Conservation (phyloP, 192 early-diverging fungal species). For the Backusella tuberculispora region DNA sequence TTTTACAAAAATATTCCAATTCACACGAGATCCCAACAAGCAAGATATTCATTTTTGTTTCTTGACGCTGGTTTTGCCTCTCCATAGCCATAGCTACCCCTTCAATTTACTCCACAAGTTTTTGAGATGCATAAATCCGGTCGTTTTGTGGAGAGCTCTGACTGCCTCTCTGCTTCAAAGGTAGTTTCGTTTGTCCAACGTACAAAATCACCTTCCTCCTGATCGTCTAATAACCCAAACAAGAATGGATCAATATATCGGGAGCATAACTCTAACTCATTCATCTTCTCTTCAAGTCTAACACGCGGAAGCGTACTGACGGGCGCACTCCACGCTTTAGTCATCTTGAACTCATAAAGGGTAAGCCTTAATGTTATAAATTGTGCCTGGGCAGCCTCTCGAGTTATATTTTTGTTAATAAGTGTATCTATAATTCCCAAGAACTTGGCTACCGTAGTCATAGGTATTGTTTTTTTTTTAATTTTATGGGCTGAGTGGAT, state of each 20-base stretch:
- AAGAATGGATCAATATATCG: background rate
- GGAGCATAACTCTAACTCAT: background rate
- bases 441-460: too few relatives aligned
- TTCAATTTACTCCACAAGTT: background rate
- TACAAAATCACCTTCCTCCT: conserved; percentile 14
- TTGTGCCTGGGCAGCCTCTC: too few relatives aligned
- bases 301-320: conserved; percentile 1
- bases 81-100: conserved; percentile 2
- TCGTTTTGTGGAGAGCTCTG: background rate
- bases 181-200: conserved; percentile 31
- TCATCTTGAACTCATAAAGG: too few relatives aligned
- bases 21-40: too few relatives aligned
- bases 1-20: too few relatives aligned
- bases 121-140: conserved; percentile 26
- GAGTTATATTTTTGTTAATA: too few relatives aligned
- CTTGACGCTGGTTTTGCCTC: conserved; percentile 20
- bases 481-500: too few relatives aligned
- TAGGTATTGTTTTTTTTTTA: too few relatives aligned
- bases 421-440: too few relatives aligned
- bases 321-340: background rate
- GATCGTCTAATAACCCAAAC: conserved; percentile 17
- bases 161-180: conserved; percentile 4
- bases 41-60: too few relatives aligned
- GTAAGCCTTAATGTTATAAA: too few relatives aligned
- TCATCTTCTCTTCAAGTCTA: background rate